Percentiles rank a stretch among this genome's conserved stretches.
These are phyloP conservation scores for Suhomyces pyralidae DNA, from an alignment of 805 yeast genomes.

Conservation along the genomic window DNA sequence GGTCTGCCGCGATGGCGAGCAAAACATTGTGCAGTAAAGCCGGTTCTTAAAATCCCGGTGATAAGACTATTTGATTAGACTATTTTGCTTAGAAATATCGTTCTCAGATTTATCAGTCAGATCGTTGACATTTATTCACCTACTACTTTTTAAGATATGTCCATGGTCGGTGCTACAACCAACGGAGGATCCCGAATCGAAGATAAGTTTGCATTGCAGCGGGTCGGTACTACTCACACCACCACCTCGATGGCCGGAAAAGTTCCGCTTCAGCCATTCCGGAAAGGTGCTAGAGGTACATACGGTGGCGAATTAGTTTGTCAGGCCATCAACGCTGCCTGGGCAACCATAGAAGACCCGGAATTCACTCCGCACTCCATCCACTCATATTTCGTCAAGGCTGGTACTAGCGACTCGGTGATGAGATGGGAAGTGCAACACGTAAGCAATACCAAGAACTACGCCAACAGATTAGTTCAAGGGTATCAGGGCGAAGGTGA, in stretches of 20 bases:
- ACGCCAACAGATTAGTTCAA: conserved; percentile 21
- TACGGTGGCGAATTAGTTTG: conserved; percentile 29
- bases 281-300: conserved; percentile 21
- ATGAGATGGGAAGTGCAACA: conserved; percentile 25
- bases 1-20: too few species aligned
- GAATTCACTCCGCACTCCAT: conserved; percentile 25
- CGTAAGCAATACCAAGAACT: conserved; percentile 22
- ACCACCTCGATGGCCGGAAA: conserved; percentile 19
- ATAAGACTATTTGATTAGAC: too few species aligned
- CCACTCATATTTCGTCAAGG: conserved; percentile 27
- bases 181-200: conserved; percentile 8
- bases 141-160: background rate
- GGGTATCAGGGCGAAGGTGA: conserved; percentile 19
- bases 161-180: background rate
- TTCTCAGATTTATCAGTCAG: background rate
- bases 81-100: background rate
- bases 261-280: conserved; percentile 23
- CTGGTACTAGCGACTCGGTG: conserved; percentile 18
- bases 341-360: conserved; percentile 22
- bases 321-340: conserved; percentile 26
- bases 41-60: too few species aligned
- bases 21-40: too few species aligned
- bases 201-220: conserved; percentile 7
- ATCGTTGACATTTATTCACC: too few species aligned
- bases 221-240: conserved; percentile 8